phyloP scores from a whole-genome alignment of 768 basidiomycete genomes.

The Termitomyces sp. region DNA sequence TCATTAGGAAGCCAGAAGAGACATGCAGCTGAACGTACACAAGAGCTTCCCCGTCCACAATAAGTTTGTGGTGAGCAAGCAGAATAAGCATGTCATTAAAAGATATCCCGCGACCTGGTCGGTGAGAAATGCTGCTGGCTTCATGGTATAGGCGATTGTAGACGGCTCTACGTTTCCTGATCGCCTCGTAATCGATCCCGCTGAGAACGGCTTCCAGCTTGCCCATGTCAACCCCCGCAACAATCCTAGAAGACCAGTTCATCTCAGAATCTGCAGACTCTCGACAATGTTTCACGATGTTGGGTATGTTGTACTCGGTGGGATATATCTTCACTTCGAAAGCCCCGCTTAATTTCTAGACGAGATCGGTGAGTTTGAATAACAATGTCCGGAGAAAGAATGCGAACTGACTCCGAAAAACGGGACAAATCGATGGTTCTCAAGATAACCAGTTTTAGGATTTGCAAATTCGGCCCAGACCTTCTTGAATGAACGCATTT shows the following conservation, averaged over 20 bases:
- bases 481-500: constrained; percentile 94
- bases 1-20: not conserved
- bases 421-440: constrained; percentile 61
- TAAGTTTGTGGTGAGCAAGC: constrained; percentile 88
- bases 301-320: constrained; percentile 54
- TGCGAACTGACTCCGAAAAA: constrained; percentile 73
- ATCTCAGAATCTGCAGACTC: constrained; percentile 31
- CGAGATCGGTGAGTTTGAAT: not conserved
- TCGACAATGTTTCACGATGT: constrained; percentile 51
- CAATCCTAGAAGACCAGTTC: constrained; percentile 29
- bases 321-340: constrained; percentile 91
- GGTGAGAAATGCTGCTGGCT: constrained; percentile 64
- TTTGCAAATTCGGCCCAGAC: constrained; percentile 87
- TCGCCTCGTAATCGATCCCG: constrained; percentile 58
- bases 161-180: constrained; percentile 62
- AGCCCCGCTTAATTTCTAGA: constrained; percentile 75
- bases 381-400: not conserved
- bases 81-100: constrained; percentile 88
- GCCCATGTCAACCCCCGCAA: constrained; percentile 57
- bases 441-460: constrained; percentile 73
- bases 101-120: constrained; percentile 76
- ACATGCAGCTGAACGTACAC: constrained; percentile 49
- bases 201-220: constrained; percentile 57
- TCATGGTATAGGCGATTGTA: constrained; percentile 86
- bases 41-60: constrained; percentile 84